Evolutionary conservation across 164 flowering plant species (phyloP).

Genomic region (Kalanchoe fedtschenkoi): DNA sequence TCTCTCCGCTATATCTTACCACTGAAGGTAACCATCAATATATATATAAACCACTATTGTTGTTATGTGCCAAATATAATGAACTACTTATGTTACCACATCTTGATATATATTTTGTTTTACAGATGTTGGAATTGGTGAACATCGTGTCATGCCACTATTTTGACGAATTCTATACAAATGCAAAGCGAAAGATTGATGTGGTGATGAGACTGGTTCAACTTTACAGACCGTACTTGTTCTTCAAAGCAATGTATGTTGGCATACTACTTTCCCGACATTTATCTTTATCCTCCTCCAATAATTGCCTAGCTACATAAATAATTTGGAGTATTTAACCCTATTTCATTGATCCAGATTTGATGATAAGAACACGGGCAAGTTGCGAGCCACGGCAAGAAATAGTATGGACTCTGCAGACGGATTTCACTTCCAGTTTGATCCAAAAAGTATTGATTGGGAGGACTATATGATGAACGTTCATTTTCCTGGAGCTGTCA

Average conservation of each 20-base stretch:
- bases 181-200: slow-evolving; percentile 27
- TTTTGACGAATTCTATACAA: slow-evolving; percentile 12
- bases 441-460: slow-evolving; percentile 22
- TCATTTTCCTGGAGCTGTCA: slow-evolving; percentile 22
- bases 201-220: slow-evolving; percentile 33
- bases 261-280: neutral
- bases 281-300: too few species aligned
- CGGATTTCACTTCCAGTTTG: slow-evolving; percentile 18
- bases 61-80: too few species aligned
- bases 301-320: neutral
- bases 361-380: slow-evolving; percentile 49
- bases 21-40: slow-evolving; percentile 33
- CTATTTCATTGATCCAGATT: slow-evolving; percentile 24
- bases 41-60: neutral
- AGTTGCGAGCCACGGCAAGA: slow-evolving; percentile 18
- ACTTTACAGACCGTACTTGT: slow-evolving; percentile 46
- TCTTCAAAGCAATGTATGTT: slow-evolving; percentile 50
- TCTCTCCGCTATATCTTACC: slow-evolving; percentile 34
- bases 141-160: slow-evolving; percentile 27
- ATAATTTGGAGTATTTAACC: neutral
- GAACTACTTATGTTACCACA: too few species aligned
- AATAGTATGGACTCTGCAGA: slow-evolving; percentile 18
- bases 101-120: neutral
- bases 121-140: slow-evolving; percentile 30
- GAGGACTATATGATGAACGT: slow-evolving; percentile 20